Conservation (phyloP, 768 basidiomycete species). For the Lactarius tabidus region DNA sequence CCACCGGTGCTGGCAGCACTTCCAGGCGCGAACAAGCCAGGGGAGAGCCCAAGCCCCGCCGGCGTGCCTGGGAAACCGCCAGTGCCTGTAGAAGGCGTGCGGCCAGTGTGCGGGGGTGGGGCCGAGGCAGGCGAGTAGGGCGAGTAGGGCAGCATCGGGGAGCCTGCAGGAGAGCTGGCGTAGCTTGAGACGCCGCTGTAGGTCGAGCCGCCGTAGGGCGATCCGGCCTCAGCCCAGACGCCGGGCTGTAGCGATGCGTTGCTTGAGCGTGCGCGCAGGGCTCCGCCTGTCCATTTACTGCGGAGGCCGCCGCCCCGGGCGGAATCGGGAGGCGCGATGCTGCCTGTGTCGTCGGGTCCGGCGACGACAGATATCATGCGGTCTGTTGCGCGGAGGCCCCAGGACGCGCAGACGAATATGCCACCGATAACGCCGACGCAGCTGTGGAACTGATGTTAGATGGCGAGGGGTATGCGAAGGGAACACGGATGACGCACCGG, state of each 20-base stretch:
- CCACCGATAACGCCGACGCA: conserved; percentile 93
- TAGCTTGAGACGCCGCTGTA: conserved; percentile 27
- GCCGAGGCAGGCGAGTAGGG: conserved; percentile 30
- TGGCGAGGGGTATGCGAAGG: background rate
- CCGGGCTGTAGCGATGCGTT: conserved; percentile 27
- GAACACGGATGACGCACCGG: conserved; percentile 36
- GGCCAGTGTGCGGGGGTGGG: conserved; percentile 4
- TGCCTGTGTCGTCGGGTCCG: conserved; percentile 64
- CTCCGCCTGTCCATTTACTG: conserved; percentile 64
- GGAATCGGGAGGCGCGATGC: conserved; percentile 54
- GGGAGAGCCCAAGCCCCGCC: conserved; percentile 21
- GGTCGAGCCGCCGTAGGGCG: conserved; percentile 35
- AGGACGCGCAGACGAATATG: conserved; percentile 69
- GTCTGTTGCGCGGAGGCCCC: conserved; percentile 39
- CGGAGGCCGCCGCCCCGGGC: conserved; percentile 54
- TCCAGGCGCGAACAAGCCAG: conserved; percentile 4
- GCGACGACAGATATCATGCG: conserved; percentile 54
- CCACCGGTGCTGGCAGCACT: background rate
- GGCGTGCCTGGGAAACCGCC: conserved; percentile 15
- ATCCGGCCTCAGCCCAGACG: conserved; percentile 51
- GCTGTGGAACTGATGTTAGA: conserved; percentile 31
- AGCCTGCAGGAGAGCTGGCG: conserved; percentile 34
- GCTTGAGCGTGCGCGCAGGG: conserved; percentile 53
- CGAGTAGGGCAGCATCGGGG: conserved; percentile 33
- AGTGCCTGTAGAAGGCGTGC: background rate